phyloP scores from a whole-genome alignment of 1,284 basidiomycete species.

The Fomitopsis schrenkii region DNA sequence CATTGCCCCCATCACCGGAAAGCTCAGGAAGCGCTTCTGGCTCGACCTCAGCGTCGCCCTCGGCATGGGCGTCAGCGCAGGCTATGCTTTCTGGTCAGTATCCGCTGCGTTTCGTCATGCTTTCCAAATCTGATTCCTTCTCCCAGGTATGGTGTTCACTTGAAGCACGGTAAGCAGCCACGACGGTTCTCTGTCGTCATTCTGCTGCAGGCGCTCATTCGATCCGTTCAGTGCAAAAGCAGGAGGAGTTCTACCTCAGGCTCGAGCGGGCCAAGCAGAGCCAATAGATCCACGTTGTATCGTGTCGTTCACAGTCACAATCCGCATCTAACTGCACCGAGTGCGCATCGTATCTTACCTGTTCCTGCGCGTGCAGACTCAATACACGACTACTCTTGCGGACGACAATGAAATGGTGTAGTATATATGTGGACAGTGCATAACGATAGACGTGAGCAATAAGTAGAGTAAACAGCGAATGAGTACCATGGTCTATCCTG shows the following conservation, averaged over 20 bases:
- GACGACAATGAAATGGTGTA: background rate
- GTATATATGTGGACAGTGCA: background rate
- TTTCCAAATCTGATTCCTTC: constrained; percentile 5
- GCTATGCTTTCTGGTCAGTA: constrained; percentile 77
- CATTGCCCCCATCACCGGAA: constrained; percentile 85
- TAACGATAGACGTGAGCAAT: constrained; percentile 2
- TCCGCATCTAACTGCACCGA: background rate
- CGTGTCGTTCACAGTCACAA: background rate
- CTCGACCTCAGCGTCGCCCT: constrained; percentile 70
- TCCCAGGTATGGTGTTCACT: constrained; percentile 76
- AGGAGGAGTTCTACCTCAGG: constrained; percentile 82
- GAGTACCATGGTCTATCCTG: constrained; percentile 10
- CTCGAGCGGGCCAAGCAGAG: constrained; percentile 54
- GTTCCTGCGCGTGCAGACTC: background rate
- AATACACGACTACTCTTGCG: background rate
- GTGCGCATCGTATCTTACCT: background rate
- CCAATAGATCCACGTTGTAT: constrained; percentile 11
- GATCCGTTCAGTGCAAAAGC: constrained; percentile 55
- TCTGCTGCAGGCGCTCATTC: background rate
- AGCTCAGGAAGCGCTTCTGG: constrained; percentile 85
- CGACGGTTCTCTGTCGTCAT: background rate
- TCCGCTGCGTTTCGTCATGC: constrained; percentile 15
- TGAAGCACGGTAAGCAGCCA: constrained; percentile 69
- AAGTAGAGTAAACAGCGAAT: constrained; percentile 7
- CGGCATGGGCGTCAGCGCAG: constrained; percentile 68